Base-by-base conservation (phyloP, 2,329 filamentous ascomycete species). In the Aspergillus sp. region DNA sequence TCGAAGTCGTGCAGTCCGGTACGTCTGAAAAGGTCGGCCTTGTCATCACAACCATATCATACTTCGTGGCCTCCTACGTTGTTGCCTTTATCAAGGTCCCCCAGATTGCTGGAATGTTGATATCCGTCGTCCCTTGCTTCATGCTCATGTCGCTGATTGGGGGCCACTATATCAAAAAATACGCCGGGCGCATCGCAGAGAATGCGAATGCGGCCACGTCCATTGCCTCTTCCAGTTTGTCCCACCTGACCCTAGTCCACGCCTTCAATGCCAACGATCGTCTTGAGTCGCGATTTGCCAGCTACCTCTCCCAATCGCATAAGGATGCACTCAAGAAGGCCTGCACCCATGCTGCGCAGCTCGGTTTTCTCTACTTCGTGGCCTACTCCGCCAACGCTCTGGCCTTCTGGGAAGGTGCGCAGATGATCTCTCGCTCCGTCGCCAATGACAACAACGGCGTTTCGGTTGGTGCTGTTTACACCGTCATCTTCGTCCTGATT, bases 11-110 rank as follows among this genome's bases (percentile, higher is more conserved):
- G 51, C 87, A 89, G 69, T 81, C 83, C 0, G 88, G 88, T 9
- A 89, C 87, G 0, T 87, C 85, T 2, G 88, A 90, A 72, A 91
- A 90, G 71, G 87, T 89, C 14, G 87, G 87, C 51, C 82, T 89
- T 31, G 83, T 85, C 63, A 79, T 90, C 11, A 80, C 82, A 26
- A 86, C 82, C 49, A 71, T 84, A 16, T 85, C 85, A 2, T 90
- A 89, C 72, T 90, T 90, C 67, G 71, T 89, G 57, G 84, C 87
- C 0, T 83, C 87, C 5, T 90, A 88, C 63, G 77, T 87, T 6
- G 84, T 90, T 16, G 86, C 86, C 1, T 90, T 90, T 64, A 83
- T 86, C 70, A 86, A 87, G 67, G 81, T 88, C 62, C 78, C 84
- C 7, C 78, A 80, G 54, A 80, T 90, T 14, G 86, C 88, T 0